These are phyloP conservation scores for Pseudevernia furfuracea DNA, from an alignment of 495 filamentous ascomycete species.

Conservation along the genomic window DNA sequence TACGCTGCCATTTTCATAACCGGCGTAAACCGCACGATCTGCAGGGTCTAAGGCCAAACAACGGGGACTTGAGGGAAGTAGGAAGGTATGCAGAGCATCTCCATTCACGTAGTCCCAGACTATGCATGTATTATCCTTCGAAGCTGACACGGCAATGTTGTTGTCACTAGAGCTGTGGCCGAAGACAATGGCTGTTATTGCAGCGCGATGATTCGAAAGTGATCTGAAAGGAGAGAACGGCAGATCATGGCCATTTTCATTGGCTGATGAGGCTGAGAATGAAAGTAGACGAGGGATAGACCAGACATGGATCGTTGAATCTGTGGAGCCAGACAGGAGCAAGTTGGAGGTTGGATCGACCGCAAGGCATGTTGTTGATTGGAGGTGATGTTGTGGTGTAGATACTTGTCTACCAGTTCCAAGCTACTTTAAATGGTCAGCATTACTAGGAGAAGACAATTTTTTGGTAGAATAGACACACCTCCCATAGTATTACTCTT, in stretches of 20 bases:
- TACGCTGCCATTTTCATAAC: slow-evolving; percentile 75
- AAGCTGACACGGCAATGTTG: slow-evolving; percentile 69
- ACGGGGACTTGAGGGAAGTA: slow-evolving; percentile 63
- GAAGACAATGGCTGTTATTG: slow-evolving; percentile 60
- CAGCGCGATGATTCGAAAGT: slow-evolving; percentile 72
- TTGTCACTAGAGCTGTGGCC: slow-evolving; percentile 60
- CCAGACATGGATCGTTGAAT: slow-evolving; percentile 89
- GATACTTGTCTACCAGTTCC: slow-evolving; percentile 80
- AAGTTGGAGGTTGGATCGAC: slow-evolving; percentile 66
- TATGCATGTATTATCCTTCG: slow-evolving; percentile 72
- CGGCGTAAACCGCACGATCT: slow-evolving; percentile 72
- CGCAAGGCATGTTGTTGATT: slow-evolving; percentile 69
- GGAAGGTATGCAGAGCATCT: slow-evolving; percentile 63
- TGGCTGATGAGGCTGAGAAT: slow-evolving; percentile 37
- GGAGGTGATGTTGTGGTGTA: slow-evolving; percentile 81
- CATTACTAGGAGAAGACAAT: neutral
- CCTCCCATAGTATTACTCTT: slow-evolving; percentile 88
- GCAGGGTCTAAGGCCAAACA: slow-evolving; percentile 74
- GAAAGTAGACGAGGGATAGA: slow-evolving; percentile 66
- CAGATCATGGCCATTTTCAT: slow-evolving; percentile 29
- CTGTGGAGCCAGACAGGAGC: slow-evolving; percentile 77
- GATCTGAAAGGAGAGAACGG: slow-evolving; percentile 53
- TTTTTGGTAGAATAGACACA: slow-evolving; percentile 32
- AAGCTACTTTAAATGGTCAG: slow-evolving; percentile 45
- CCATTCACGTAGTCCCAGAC: slow-evolving; percentile 86